phyloP scores from a whole-genome alignment of 1,284 basidiomycete genomes.

The Grifola frondosa region DNA sequence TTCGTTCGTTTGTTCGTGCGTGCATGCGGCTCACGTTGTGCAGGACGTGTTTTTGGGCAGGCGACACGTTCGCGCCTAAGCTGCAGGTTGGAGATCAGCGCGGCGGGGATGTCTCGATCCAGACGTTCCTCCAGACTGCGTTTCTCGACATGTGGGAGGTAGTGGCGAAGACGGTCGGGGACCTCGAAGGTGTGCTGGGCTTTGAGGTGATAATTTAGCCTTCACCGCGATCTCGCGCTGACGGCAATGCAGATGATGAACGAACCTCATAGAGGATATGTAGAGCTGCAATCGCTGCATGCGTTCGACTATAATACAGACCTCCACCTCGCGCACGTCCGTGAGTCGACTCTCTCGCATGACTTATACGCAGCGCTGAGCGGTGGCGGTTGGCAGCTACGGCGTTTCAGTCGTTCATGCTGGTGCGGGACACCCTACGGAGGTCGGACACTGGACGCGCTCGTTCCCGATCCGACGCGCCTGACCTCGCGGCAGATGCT shows the following conservation, averaged over 20 bases:
- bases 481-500: slow-evolving; percentile 55
- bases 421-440: slow-evolving; percentile 79
- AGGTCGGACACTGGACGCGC: slow-evolving; percentile 73
- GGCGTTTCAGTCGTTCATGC: slow-evolving; percentile 81
- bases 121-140: slow-evolving; percentile 80
- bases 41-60: slow-evolving; percentile 87
- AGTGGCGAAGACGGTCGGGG: slow-evolving; percentile 69
- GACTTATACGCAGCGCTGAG: too few relatives aligned
- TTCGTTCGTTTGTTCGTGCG: neutral
- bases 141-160: slow-evolving; percentile 80
- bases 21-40: slow-evolving; percentile 21
- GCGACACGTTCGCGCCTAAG: slow-evolving; percentile 81
- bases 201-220: slow-evolving; percentile 62
- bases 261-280: slow-evolving; percentile 93
- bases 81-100: slow-evolving; percentile 51
- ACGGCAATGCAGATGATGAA: slow-evolving; percentile 76
- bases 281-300: slow-evolving; percentile 81
- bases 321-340: slow-evolving; percentile 82
- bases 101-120: slow-evolving; percentile 62
- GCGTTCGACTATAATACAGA: slow-evolving; percentile 93
- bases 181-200: slow-evolving; percentile 80
- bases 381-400: slow-evolving; percentile 51
- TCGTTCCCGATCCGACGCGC: slow-evolving; percentile 85
- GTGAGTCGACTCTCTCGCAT: slow-evolving; percentile 45
- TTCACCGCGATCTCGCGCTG: neutral